phyloP scores from a whole-genome alignment of 768 basidiomycete species.

The Boletus subcaerulescens region DNA sequence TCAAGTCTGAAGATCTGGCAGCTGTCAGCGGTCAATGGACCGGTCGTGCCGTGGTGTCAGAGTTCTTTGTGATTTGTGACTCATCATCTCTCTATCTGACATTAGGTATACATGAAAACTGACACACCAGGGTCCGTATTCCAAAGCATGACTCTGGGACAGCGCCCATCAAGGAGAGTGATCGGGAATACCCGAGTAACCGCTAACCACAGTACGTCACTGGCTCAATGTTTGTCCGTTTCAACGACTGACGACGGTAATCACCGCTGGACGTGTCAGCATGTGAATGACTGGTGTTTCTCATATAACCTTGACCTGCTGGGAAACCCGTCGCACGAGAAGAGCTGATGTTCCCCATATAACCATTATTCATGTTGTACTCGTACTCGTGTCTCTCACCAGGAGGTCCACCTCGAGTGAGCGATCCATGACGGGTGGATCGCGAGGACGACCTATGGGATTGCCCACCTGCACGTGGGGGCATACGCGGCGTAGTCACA shows the following conservation, averaged over 20 bases:
- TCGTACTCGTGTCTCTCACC: background rate
- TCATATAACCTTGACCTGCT: background rate
- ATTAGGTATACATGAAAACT: no score
- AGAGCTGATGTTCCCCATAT: background rate
- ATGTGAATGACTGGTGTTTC: background rate
- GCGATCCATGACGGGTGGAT: background rate
- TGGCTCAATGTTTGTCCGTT: background rate
- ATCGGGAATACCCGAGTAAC: no score
- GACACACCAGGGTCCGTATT: no score
- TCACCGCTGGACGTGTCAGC: background rate
- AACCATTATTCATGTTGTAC: background rate
- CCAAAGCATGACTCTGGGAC: no score
- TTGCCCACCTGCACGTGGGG: background rate
- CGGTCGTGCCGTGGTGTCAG: no score
- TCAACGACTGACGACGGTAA: background rate
- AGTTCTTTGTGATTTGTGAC: no score
- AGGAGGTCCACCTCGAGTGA: background rate
- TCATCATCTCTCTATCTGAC: no score
- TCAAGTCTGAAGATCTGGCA: no score
- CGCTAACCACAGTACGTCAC: background rate
- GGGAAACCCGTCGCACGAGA: slow-evolving; percentile 5
- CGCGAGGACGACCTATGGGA: background rate
- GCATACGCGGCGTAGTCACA: background rate
- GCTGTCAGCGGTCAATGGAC: no score
- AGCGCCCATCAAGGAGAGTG: no score